Evolutionary conservation across 176 grass and related monocot genomes (phyloP), one percentile per base, ranked within the genome.

Genomic region (Rhipidocladum racemiflorum): DNA sequence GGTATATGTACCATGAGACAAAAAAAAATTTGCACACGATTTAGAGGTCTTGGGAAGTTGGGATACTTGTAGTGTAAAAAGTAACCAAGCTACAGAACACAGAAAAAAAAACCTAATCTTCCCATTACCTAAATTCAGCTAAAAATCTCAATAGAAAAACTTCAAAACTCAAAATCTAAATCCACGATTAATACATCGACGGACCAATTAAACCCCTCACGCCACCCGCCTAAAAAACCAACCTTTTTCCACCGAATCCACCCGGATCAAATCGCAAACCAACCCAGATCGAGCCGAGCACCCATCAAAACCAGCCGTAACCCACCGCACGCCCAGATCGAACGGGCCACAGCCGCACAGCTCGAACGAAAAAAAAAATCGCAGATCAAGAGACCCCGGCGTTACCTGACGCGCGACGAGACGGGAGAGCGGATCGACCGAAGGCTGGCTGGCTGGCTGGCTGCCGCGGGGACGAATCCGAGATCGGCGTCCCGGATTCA

Each of bases 401-500:
- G 17, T 43, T 35, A 88, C 87, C 75, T 84, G 87, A 75, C 2
- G 69, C 65, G 64, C 3, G 30, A 32, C 48, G 0, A 42, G 67
- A 23, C 10, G 21, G 34, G 38, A 35, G 71, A 43, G 46, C 46
- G 32, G 48, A 12, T 35, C 25, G 80, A 45, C 48, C 46, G 61
- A 14, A 7, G 8, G 74, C 15, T 40, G 28, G 69, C 3, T 16
- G 2, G 74, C 15, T 40, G 28, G 69, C 1, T n/a, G 3, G 1
- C 25, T 0, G 0, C 43, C 44, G 27, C 7, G 15, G 30, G 23
- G 42, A 55, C 28, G 83, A 86, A 86, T 60, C 88, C 88, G 79
- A 90, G 83, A 86, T 86, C 73, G 73, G 23, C n/a, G 88, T 78
- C 83, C 63, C 83, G 78, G 88, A 73, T 72, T 65, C 82, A 72